phyloP scores from a whole-genome alignment of 768 basidiomycete genomes.

The Tephrocybe sp. region DNA sequence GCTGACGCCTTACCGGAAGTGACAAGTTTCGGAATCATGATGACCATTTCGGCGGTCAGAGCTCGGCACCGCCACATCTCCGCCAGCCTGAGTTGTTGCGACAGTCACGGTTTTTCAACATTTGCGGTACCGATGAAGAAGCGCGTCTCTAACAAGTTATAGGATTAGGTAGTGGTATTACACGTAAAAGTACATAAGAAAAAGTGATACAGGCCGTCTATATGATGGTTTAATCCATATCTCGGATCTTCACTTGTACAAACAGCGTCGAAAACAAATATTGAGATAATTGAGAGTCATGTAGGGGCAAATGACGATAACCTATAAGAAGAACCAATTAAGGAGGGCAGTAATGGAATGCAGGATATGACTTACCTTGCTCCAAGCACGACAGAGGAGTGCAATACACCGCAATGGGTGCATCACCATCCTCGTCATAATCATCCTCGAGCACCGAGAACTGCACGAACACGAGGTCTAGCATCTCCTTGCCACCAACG shows the following conservation, averaged over 20 bases:
- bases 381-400: conserved; percentile 69
- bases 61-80: background rate
- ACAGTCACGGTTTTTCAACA: background rate
- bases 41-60: background rate
- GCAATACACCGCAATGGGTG: conserved; percentile 75
- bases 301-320: conserved; percentile 86
- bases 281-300: conserved; percentile 85
- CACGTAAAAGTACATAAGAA: background rate
- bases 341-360: background rate
- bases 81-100: background rate
- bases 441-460: conserved; percentile 74
- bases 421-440: conserved; percentile 51
- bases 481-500: conserved; percentile 72
- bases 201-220: too few species aligned
- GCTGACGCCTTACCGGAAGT: too few species aligned
- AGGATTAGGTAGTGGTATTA: background rate
- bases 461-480: conserved; percentile 80
- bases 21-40: background rate
- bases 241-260: conserved; percentile 57
- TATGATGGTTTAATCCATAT: conserved; percentile 13
- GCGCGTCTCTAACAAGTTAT: too few species aligned
- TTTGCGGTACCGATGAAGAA: background rate
- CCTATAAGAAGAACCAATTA: conserved; percentile 43
- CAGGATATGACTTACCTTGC: conserved; percentile 47
- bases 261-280: conserved; percentile 95